Evolutionary conservation across 2,329 filamentous ascomycete genomes (phyloP).

Genomic region (Talaromyces sp.): DNA sequence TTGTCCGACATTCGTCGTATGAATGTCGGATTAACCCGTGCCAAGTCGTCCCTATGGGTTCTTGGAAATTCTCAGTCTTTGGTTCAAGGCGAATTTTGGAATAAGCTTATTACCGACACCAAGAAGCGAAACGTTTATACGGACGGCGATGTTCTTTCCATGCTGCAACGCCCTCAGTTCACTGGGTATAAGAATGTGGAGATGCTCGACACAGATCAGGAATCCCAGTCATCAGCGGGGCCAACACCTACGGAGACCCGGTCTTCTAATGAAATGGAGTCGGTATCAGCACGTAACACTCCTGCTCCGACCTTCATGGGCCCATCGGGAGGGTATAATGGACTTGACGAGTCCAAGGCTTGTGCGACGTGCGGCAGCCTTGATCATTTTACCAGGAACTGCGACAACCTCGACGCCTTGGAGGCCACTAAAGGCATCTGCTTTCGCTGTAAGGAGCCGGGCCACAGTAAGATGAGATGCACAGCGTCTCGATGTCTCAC

Average conservation of each 20-base stretch:
- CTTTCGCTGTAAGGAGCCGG: constrained; percentile 34
- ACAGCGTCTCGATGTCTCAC: constrained; percentile 35
- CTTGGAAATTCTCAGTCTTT: constrained; percentile 86
- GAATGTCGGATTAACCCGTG: constrained; percentile 97
- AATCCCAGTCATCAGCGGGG: constrained; percentile 13
- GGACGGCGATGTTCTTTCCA: constrained; percentile 53
- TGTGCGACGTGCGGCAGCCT: constrained; percentile 43
- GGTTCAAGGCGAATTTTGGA: constrained; percentile 85
- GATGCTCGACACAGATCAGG: constrained; percentile 31
- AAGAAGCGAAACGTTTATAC: constrained; percentile 70
- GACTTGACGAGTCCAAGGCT: constrained; percentile 36
- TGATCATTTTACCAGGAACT: constrained; percentile 38
- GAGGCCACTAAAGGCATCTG: constrained; percentile 34
- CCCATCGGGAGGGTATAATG: constrained; percentile 38
- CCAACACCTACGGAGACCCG: constrained; percentile 26
- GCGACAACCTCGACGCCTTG: constrained; percentile 40
- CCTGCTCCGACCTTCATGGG: constrained; percentile 24
- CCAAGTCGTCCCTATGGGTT: constrained; percentile 94
- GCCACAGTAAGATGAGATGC: constrained; percentile 35
- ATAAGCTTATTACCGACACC: constrained; percentile 76
- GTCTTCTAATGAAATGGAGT: constrained; percentile 16
- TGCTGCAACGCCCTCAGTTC: constrained; percentile 51
- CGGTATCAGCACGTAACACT: constrained; percentile 20
- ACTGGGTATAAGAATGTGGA: constrained; percentile 39
- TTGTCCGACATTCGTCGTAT: constrained; percentile 96